Base-by-base conservation (phyloP, 2,329 filamentous ascomycete genomes). In the Shiraia bambusicola region DNA sequence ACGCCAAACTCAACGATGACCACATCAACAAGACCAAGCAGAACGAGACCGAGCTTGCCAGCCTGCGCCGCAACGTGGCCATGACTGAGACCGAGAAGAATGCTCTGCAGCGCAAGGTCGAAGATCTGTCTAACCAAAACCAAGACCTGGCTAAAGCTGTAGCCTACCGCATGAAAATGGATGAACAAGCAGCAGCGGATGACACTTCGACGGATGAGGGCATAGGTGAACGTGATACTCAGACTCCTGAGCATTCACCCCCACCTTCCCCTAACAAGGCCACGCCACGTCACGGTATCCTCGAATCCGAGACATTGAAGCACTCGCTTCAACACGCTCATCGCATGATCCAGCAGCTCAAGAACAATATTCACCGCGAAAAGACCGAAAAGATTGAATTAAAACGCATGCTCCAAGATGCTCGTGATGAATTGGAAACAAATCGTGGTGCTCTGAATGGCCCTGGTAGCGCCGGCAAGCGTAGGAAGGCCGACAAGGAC, bases 351-450 rank as follows among this genome's bases (percentile, higher is more conserved):
- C 92, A 97, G 67, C 95, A 89, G 59, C 81, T 97, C 56, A 90
- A 95, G 70, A 90, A 87, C 67, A 95, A 91, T 59, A 87, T 97
- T 33, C 92, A 98, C 68, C 87, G 93, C 25, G 93, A 98, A 69
- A 98, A 97, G 82, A 96, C 92, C 0, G 93, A 98, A 69, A 98
- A 96, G 76, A 81, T 97, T 19, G 93, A 98, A 70, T 80, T 97
- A 39, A 91, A 89, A 71, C 87, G 92, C 45, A 88, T 98, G 80
- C 81, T 97, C 22, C 92, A 97, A 71, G 93, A 98, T 60, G 86
- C 92, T 16, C 84, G 91, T 26, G 93, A 98, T 64, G 93, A 98
- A 61, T 73, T 98, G 19, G 93, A 89, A 68, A 71, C 81, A 33
- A 80, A 83, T 45, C 76, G 80, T 34, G 76, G 72, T 37, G 81